A percentile compares a stretch with the other conserved stretches of the same genome.
Evolutionary conservation across 2,329 filamentous ascomycete genomes (phyloP).

Genomic region (Aureobasidium sp.): DNA sequence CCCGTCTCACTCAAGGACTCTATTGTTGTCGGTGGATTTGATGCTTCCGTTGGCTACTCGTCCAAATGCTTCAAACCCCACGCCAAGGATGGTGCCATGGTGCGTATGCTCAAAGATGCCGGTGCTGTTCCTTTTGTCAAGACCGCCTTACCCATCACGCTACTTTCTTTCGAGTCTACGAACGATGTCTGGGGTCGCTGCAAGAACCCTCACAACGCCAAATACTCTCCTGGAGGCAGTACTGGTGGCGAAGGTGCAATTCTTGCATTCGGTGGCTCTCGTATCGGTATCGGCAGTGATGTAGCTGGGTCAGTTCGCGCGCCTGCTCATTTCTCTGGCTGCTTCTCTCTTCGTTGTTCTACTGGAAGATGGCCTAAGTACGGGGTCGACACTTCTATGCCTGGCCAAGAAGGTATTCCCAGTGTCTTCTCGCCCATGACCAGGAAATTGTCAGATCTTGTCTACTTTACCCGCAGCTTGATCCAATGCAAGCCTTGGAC

Average conservation of each 20-base stretch:
- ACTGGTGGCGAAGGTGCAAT: constrained; percentile 80
- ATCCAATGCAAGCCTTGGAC: constrained; percentile 80
- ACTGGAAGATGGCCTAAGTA: constrained; percentile 86
- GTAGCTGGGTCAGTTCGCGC: constrained; percentile 82
- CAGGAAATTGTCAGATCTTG: constrained; percentile 71
- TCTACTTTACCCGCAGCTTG: constrained; percentile 74
- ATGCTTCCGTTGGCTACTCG: constrained; percentile 75
- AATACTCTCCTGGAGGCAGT: constrained; percentile 81
- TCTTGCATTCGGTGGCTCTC: constrained; percentile 69
- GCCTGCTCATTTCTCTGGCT: constrained; percentile 83
- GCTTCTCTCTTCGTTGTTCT: constrained; percentile 79
- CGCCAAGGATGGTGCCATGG: constrained; percentile 61
- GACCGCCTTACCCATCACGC: constrained; percentile 79
- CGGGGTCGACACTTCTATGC: constrained; percentile 80
- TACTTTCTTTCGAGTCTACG: constrained; percentile 77
- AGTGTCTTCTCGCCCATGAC: constrained; percentile 92
- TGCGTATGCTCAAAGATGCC: constrained; percentile 74
- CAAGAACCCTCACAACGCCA: constrained; percentile 74
- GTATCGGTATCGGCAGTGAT: constrained; percentile 85
- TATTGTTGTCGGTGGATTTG: constrained; percentile 74
- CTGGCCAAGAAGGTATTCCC: constrained; percentile 82
- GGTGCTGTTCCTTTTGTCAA: constrained; percentile 87
- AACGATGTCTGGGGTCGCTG: constrained; percentile 75
- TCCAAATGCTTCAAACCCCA: constrained; percentile 61
- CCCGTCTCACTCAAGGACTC: constrained; percentile 75